Evolutionary conservation across 805 yeast genomes (phyloP).

Genomic region (Ascoidea asiatica): DNA sequence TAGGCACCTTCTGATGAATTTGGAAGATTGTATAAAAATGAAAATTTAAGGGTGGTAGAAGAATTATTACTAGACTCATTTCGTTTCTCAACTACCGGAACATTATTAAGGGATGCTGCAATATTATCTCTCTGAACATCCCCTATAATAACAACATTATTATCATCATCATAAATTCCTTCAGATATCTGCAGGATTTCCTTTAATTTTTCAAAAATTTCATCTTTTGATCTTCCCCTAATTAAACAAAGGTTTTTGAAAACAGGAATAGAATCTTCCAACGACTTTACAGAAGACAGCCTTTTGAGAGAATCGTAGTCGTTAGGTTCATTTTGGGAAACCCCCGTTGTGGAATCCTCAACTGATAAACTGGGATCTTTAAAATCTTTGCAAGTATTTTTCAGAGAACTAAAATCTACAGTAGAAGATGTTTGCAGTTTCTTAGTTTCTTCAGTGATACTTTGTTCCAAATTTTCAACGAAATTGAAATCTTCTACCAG

Average conservation of each 20-base stretch:
- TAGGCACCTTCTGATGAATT: not conserved
- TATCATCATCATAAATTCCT: not conserved
- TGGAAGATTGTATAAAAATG: not conserved
- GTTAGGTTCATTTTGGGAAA: not conserved
- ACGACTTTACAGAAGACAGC: too few species aligned
- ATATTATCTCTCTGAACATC: not conserved
- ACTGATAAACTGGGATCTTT: too few species aligned
- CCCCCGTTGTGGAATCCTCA: too few species aligned
- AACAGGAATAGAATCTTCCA: not conserved
- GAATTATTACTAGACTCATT: too few species aligned
- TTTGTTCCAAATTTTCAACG: too few species aligned
- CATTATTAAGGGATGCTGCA: not conserved
- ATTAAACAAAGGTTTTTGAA: not conserved
- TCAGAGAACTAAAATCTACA: too few species aligned
- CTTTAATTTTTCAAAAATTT: too few species aligned
- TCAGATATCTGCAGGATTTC: not conserved
- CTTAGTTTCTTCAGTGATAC: too few species aligned
- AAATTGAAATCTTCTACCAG: too few species aligned
- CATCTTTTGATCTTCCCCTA: not conserved
- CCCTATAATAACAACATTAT: not conserved
- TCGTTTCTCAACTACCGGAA: not conserved
- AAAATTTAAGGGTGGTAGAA: not conserved
- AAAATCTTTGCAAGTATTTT: not conserved
- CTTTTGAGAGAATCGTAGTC: too few species aligned
- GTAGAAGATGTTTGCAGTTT: too few species aligned